Evolutionary conservation across 306 rosid genomes (phyloP).

Genomic region (Gynostemma pentaphyllum): DNA sequence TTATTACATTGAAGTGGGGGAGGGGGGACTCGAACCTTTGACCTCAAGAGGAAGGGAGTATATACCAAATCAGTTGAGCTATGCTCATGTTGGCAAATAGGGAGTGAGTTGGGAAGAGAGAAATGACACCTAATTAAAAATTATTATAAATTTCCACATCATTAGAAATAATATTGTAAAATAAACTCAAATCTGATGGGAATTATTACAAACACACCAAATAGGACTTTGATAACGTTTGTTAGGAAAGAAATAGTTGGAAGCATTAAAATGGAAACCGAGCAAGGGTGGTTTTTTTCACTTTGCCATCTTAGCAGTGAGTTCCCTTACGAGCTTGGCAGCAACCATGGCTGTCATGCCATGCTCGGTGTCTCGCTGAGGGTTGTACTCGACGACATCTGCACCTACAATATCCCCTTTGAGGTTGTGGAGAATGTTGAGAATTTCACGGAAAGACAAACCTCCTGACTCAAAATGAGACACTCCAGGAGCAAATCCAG

Average conservation of each 20-base stretch:
- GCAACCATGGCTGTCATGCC: constrained; percentile 99
- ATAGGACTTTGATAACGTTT: neutral
- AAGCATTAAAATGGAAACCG: neutral
- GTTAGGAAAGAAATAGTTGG: neutral
- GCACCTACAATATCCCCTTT: constrained; percentile 75
- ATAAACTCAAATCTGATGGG: no score
- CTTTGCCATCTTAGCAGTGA: constrained; percentile 77
- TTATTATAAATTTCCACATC: no score
- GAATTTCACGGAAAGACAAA: constrained; percentile 78
- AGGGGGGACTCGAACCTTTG: no score
- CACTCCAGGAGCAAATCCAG: constrained; percentile 97
- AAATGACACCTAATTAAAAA: no score
- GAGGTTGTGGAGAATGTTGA: constrained; percentile 86
- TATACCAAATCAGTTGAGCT: no score
- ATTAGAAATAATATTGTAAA: no score
- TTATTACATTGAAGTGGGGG: no score
- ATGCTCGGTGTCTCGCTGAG: constrained; percentile 86
- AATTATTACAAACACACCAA: no score
- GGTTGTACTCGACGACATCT: constrained; percentile 86
- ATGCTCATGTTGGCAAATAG: no score
- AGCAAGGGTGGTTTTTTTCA: constrained; percentile 10
- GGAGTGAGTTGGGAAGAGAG: no score
- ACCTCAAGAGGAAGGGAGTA: no score
- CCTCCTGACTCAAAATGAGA: constrained; percentile 97
- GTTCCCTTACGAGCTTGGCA: constrained; percentile 86